These are phyloP conservation scores for Leucocoprinus birnbaumii DNA, from an alignment of 768 basidiomycete species.

Conservation along the genomic window DNA sequence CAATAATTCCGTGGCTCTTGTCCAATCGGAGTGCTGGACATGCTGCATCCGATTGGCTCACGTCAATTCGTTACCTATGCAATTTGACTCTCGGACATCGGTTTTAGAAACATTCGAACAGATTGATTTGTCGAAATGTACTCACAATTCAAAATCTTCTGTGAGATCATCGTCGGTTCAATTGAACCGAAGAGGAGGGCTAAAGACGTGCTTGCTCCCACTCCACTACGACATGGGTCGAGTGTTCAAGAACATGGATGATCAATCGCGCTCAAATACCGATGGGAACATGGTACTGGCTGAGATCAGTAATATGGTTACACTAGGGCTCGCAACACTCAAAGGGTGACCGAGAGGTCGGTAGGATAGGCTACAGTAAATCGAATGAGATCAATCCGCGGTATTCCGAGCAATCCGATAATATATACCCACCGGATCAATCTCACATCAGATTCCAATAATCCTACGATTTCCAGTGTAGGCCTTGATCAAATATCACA, in stretches of 20 bases:
- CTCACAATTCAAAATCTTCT: neutral
- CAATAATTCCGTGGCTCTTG: neutral
- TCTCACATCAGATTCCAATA: too few species aligned
- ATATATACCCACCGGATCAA: too few species aligned
- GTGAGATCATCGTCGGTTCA: conserved; percentile 1
- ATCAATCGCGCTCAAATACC: neutral
- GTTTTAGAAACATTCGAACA: neutral
- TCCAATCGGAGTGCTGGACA: neutral
- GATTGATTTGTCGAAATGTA: conserved; percentile 8
- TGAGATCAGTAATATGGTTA: too few species aligned
- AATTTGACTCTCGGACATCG: neutral
- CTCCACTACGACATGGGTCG: conserved; percentile 6
- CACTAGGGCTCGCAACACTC: too few species aligned
- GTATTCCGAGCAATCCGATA: too few species aligned
- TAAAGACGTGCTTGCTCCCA: neutral
- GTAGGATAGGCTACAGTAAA: too few species aligned
- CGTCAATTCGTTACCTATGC: neutral
- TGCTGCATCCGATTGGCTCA: conserved; percentile 4
- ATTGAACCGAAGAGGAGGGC: neutral
- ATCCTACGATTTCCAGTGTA: too few species aligned
- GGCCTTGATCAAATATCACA: too few species aligned
- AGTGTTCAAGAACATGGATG: neutral
- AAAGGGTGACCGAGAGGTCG: too few species aligned
- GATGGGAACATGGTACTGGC: neutral
- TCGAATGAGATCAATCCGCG: too few species aligned